Base-by-base conservation (phyloP, 2,329 filamentous ascomycete species). In the Ustulina deusta region DNA sequence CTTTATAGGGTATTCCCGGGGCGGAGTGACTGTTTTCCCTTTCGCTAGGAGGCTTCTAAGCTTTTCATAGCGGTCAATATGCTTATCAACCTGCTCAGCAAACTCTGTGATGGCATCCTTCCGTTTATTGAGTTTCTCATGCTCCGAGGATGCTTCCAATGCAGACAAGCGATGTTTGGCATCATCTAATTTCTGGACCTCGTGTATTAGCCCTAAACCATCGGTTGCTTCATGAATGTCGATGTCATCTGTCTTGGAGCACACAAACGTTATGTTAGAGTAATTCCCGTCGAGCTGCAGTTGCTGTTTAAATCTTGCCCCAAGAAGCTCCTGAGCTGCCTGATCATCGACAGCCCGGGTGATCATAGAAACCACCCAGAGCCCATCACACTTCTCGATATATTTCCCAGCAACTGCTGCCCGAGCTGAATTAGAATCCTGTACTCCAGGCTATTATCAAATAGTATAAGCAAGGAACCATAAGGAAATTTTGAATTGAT, bases 291-390 rank as follows among this genome's bases (percentile, higher is more conserved):
- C 87, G 71, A 85, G 85, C 57, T 87, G 85, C 2, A 89, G 78
- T 68, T 89, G 87, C 0, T 83, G 79, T 69, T 86, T 87, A 77
- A 89, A 88, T 0, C 83, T 81, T 20, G 86, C 80, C 0, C 86
- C 85, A 2, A 89, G 80, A 0, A 90, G 77, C 1, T 80, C 82
- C 65, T 87, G 86, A 0, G 87, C 87, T 6, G 85, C 81, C 71
- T 88, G 88, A 69, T 89, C 86, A 72, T 89, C 84, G 0, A 89
- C 85, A 10, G 87, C 87, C 34, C 87, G 81, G 57, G 81, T 87
- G 63, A 89, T 89, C 0, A 85, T 85, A 2, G 87, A 85, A 38
- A 88, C 84, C 61, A 89, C 85, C 85, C 85, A 90, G 0, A 89
- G 75, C 0, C 82, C 83, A 1, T 84, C 85, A 69, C 88, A 90